Conservation (phyloP, 495 filamentous ascomycete species). For the Lasiosphaeris hirsuta region DNA sequence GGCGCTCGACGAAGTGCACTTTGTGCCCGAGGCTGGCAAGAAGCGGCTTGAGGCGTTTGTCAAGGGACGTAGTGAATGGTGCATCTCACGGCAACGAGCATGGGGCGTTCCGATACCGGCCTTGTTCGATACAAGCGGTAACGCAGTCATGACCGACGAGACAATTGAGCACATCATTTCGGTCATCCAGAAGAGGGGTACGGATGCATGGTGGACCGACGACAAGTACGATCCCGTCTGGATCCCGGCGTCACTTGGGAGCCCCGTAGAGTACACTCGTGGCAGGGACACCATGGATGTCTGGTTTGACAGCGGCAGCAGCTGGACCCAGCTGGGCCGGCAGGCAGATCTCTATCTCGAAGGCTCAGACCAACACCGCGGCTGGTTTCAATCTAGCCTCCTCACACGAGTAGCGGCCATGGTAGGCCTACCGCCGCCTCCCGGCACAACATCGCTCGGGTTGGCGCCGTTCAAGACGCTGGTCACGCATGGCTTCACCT, state of each 20-base stretch:
- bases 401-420: slow-evolving; percentile 66
- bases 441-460: slow-evolving; percentile 21
- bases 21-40: slow-evolving; percentile 70
- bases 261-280: slow-evolving; percentile 54
- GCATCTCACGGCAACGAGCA: slow-evolving; percentile 93
- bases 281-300: slow-evolving; percentile 99
- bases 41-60: slow-evolving; percentile 78
- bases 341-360: slow-evolving; percentile 89
- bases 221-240: slow-evolving; percentile 66
- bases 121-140: slow-evolving; percentile 68
- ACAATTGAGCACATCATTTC: slow-evolving; percentile 82
- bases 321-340: slow-evolving; percentile 67
- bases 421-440: slow-evolving; percentile 18
- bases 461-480: slow-evolving; percentile 71
- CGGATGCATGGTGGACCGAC: slow-evolving; percentile 93
- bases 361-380: slow-evolving; percentile 91
- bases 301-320: slow-evolving; percentile 98
- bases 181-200: slow-evolving; percentile 70
- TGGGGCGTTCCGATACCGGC: slow-evolving; percentile 97
- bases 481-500: slow-evolving; percentile 91
- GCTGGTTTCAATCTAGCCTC: slow-evolving; percentile 99
- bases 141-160: slow-evolving; percentile 71
- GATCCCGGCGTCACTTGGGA: slow-evolving; percentile 58
- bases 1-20: slow-evolving; percentile 67
- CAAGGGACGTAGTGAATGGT: slow-evolving; percentile 89